phyloP scores from a whole-genome alignment of 2,329 filamentous ascomycete genomes.

The Lizonia empirigonia region DNA sequence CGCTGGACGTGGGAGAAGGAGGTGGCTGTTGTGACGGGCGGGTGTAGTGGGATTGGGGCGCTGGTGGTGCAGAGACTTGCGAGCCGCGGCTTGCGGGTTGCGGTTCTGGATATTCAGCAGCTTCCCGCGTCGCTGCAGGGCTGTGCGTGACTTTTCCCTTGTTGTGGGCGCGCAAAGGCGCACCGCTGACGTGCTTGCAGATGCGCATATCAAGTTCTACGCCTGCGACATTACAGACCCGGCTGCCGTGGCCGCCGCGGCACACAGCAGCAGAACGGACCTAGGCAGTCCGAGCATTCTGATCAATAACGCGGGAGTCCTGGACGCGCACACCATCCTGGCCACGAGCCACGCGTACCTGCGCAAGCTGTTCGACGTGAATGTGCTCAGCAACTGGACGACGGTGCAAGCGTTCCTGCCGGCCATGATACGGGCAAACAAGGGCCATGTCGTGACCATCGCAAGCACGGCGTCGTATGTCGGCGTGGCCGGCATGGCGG shows the following conservation, averaged over 20 bases:
- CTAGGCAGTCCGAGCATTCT: slow-evolving; percentile 42
- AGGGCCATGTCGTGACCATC: slow-evolving; percentile 62
- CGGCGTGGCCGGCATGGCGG: slow-evolving; percentile 55
- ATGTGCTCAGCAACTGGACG: slow-evolving; percentile 46
- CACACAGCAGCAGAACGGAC: slow-evolving; percentile 27
- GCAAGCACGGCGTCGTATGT: slow-evolving; percentile 60
- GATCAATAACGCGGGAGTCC: slow-evolving; percentile 47
- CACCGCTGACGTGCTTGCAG: slow-evolving; percentile 19
- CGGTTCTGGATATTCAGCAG: slow-evolving; percentile 42
- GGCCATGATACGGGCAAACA: slow-evolving; percentile 44
- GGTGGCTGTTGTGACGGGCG: slow-evolving; percentile 46
- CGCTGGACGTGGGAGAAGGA: slow-evolving; percentile 43
- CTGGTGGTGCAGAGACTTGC: slow-evolving; percentile 37
- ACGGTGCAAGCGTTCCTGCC: slow-evolving; percentile 45
- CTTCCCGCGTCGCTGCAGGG: slow-evolving; percentile 35
- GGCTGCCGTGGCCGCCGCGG: slow-evolving; percentile 31
- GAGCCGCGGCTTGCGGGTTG: slow-evolving; percentile 37
- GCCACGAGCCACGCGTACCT: slow-evolving; percentile 38
- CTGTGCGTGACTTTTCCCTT: slow-evolving; percentile 23
- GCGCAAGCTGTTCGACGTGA: slow-evolving; percentile 45
- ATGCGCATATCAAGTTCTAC: slow-evolving; percentile 38
- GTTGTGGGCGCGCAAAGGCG: neutral
- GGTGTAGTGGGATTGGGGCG: slow-evolving; percentile 46
- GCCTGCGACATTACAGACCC: slow-evolving; percentile 44
- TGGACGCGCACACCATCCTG: slow-evolving; percentile 39